Evolutionary conservation across 2,329 filamentous ascomycete genomes (phyloP), one percentile per base, ranked within the genome.

Genomic region (Trichoderma koningiopsis): DNA sequence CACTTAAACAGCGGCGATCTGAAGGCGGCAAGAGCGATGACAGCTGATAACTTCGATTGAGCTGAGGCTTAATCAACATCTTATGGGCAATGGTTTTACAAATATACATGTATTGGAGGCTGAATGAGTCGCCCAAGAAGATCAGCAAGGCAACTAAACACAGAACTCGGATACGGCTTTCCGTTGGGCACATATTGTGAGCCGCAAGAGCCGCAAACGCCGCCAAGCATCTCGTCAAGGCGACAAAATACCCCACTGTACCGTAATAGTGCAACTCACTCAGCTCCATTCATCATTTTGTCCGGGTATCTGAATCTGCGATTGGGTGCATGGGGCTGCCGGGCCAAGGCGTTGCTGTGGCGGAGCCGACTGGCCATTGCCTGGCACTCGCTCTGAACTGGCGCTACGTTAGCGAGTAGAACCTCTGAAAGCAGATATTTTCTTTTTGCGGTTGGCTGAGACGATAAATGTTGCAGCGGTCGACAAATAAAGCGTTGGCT

Each of bases 41-140:
- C n/a, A 5, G 24, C 5, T 49, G n/a, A 10, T 49, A 5, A 8
- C 16, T 13, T 5, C 19, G 11, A 13, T 24, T 16, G 5, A 49
- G 22, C 11, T 2, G 47, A 49, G 43, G 47, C 47, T 4, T 24
- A 6, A 22, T 13, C 3, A 3, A 13, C 8, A n/a, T 49, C 10
- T 22, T 1, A 13, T 10, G 4, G 11, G 4, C 19, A 49, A 49
- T 49, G 22, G n/a, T 4, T 49, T 5, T 22, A 13, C 8, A 22
- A 0, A 22, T 24, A 4, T 1, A 11, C 24, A 5, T 24, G 1
- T 2, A 13, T 4, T 24, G 5, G n/a, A 22, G 7, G 1, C 11
- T 49, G 4, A 11, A 49, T 43, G 6, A 43, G 2, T 19, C 19
- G 4, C 13, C 11, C 5, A 49, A 11, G 8, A 3, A 49, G 43